Evolutionary conservation across 352 stramenopile species (phyloP).

Genomic region (Poterioochromonas sp.): DNA sequence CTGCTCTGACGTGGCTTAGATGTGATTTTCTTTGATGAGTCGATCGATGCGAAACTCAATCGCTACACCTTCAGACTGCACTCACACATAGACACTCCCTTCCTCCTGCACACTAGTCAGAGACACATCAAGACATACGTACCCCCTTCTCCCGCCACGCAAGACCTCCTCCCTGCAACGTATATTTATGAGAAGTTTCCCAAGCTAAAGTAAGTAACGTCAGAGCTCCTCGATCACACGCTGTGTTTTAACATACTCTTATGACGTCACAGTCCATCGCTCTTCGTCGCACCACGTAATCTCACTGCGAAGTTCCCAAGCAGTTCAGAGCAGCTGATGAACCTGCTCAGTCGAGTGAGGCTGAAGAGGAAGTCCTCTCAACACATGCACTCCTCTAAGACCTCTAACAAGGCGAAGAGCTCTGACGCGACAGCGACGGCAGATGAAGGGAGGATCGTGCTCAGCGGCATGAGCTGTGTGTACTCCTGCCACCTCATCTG

Average conservation of each 20-base stretch:
- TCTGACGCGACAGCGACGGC: neutral
- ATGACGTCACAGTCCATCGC: neutral
- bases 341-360: neutral
- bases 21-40: constrained; percentile 30
- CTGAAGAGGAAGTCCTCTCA: neutral
- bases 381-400: neutral
- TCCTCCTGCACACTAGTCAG: neutral
- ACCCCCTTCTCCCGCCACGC: neutral
- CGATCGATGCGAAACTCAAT: constrained; percentile 29
- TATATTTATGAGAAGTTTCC: neutral
- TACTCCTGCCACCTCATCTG: too few species aligned
- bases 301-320: neutral
- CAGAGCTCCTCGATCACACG: neutral
- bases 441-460: too few species aligned
- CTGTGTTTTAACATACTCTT: neutral
- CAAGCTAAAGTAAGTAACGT: neutral
- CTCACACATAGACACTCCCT: neutral
- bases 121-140: constrained; percentile 22
- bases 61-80: constrained; percentile 15
- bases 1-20: neutral
- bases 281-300: constrained; percentile 14
- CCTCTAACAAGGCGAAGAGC: neutral
- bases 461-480: too few species aligned
- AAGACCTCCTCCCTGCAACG: neutral
- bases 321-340: neutral